A percentile compares a stretch with the other conserved stretches of the same genome.
Conservation (phyloP, 768 basidiomycete species). For the Mycena pura region DNA sequence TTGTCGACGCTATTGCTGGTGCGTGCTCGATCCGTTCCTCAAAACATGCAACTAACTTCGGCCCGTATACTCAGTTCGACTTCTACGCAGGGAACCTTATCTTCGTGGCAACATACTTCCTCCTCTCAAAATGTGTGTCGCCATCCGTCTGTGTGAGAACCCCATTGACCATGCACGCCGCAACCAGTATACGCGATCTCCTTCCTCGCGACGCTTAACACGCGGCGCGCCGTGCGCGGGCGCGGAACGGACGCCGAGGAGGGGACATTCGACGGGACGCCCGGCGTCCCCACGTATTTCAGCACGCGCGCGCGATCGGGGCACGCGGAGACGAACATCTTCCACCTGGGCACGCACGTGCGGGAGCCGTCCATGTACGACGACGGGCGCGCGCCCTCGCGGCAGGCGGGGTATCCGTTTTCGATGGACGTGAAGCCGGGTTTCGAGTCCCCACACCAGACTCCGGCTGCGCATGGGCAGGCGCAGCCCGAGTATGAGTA, state of each 20-base stretch:
- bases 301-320: too few species aligned
- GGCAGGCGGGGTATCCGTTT: too few species aligned
- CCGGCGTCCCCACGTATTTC: too few species aligned
- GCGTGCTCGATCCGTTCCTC: slow-evolving; percentile 27
- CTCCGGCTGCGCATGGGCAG: too few species aligned
- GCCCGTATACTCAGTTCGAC: slow-evolving; percentile 54
- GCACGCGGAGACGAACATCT: slow-evolving; percentile 55
- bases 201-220: slow-evolving; percentile 73
- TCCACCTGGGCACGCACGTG: slow-evolving; percentile 54
- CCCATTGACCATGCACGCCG: slow-evolving; percentile 35
- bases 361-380: too few species aligned
- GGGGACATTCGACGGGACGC: slow-evolving; percentile 21
- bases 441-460: too few species aligned
- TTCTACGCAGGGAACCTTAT: slow-evolving; percentile 59
- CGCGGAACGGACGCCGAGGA: slow-evolving; percentile 59
- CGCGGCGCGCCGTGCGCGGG: slow-evolving; percentile 59
- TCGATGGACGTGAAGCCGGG: too few species aligned
- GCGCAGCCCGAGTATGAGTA: too few species aligned
- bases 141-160: slow-evolving; percentile 51
- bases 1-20: slow-evolving; percentile 63
- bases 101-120: slow-evolving; percentile 67
- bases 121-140: slow-evolving; percentile 67
- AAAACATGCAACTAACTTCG: background rate
- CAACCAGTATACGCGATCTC: slow-evolving; percentile 57
- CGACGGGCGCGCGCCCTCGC: too few species aligned